A percentile compares a stretch with the other conserved stretches of the same genome.
Evolutionary conservation across 2,329 filamentous ascomycete species (phyloP).

Genomic region (Ceratocystis colombiana): DNA sequence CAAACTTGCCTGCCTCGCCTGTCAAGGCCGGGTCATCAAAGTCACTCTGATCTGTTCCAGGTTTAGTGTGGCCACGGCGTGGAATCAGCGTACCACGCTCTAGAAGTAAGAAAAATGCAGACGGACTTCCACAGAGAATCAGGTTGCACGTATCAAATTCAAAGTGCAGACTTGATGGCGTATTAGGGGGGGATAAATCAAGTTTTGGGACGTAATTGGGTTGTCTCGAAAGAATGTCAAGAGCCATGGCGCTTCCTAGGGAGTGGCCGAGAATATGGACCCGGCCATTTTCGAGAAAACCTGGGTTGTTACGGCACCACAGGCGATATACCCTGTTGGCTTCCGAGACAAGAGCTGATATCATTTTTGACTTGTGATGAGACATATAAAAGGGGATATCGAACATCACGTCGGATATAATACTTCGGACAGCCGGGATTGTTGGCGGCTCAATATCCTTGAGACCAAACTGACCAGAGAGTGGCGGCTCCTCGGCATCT

Average conservation of each 20-base stretch:
- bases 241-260: slow-evolving; percentile 84
- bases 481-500: slow-evolving; percentile 43
- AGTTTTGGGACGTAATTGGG: slow-evolving; percentile 57
- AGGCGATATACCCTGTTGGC: slow-evolving; percentile 92
- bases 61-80: slow-evolving; percentile 63
- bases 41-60: slow-evolving; percentile 58
- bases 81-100: slow-evolving; percentile 64
- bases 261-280: slow-evolving; percentile 92
- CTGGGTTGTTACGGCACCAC: slow-evolving; percentile 89
- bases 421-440: slow-evolving; percentile 80
- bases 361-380: slow-evolving; percentile 91
- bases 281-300: slow-evolving; percentile 67
- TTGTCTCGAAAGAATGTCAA: slow-evolving; percentile 83
- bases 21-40: slow-evolving; percentile 49
- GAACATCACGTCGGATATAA: slow-evolving; percentile 96
- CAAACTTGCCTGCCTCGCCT: slow-evolving; percentile 71
- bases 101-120: slow-evolving; percentile 83
- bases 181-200: slow-evolving; percentile 34
- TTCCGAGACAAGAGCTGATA: slow-evolving; percentile 74
- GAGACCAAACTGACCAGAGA: slow-evolving; percentile 44
- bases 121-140: slow-evolving; percentile 82
- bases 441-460: slow-evolving; percentile 88
- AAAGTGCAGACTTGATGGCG: slow-evolving; percentile 52
- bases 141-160: slow-evolving; percentile 87
- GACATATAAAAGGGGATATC: slow-evolving; percentile 98